Evolutionary conservation across 305 asterid genomes (phyloP), one percentile per base, ranked within the genome.

Genomic region (Coffea humblotiana): DNA sequence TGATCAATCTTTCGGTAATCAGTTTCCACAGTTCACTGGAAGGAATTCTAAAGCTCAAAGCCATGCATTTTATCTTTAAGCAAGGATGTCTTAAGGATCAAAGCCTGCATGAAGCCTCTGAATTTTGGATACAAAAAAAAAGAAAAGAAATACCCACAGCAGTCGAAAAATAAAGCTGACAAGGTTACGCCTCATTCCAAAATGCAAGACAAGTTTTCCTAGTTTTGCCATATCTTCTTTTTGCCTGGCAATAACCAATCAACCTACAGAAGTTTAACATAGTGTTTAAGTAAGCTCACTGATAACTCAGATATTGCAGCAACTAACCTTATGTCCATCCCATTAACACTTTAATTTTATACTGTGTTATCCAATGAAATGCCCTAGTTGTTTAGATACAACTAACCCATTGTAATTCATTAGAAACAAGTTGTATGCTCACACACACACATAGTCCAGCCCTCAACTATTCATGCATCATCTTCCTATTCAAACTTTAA

Each of bases 1-100:
- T 27, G 6, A 72, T 63, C 81, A 32, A 61, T 70, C 78, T 76
- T 81, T 76, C 67, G 25, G 66, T 81, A 14, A 16, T 81, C 45
- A 32, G 80, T 70, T 74, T 70, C 77, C 64, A 54, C 43, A 40
- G 43, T 40, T 40, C 4, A 40, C 60, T 6, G 32, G 60, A 81
- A 76, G 65, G 66, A 61, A 69, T 48, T 47, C 72, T 48, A 52
- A 65, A 51, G 72, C 32, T 64, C 58, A 45, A 73, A 40, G 71
- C 68, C 7, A 21, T 54, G 43, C 60, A 27, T 63, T 58, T 27
- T 7, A 52, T 29, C 67, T 54, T 18, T 32, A 23, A 29, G 32
- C 14, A 35, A 74, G 64, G 7, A 19, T 19, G 23, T 58, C n/a
- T 58, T 7, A 18, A 58, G 10, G 25, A 58, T 8, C 25, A 58